Evolutionary conservation across 441 rosid genomes (phyloP), one percentile per base, ranked within the genome.

Genomic region (Pelargonium fulgidum): DNA sequence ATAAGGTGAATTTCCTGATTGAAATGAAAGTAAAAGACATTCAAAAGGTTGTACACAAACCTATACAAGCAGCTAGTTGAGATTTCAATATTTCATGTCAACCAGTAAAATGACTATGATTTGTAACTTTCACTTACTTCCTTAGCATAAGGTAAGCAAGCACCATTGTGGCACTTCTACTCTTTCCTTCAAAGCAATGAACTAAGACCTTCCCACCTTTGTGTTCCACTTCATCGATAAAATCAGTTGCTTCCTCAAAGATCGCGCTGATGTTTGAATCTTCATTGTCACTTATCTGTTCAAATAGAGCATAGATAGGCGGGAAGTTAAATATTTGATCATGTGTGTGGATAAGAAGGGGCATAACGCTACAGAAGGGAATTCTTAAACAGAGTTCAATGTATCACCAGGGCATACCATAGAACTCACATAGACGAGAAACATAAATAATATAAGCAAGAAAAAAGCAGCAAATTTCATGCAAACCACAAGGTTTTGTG

Each of bases 161-260:
- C 70, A 95, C 96, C 59, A 90, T 72, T 1, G 98, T 95, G 72
- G 98, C 95, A 77, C 99, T 92, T 83, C 98, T 89, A 81, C 99
- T 95, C 76, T 84, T 90, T 75, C 99, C 99, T 81, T 95, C 99
- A 52, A 95, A 95, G 87, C 99, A 95, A 77, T 95, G 99, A 75
- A 95, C 95, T 66, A 92, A 79, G 63, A 90, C 87, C 80, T 80
- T 89, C 73, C 97, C 96, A 0, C 90, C 91, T 41, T 68, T 80
- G 72, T 90, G 80, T 75, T 90, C 99, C 0, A 94, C 97, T 65
- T 82, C 83, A 73, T 92, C 89, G 26, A 92, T 92, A 69, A 86
- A 90, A 74, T 86, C 84, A 12, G 82, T 86, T 61, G 92, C 98
- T 81, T 92, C 97, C 71, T 79, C 84, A 74, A 95, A 92, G 82